phyloP scores from a whole-genome alignment of 352 stramenopile genomes.

The Pseudoperonospora humuli region DNA sequence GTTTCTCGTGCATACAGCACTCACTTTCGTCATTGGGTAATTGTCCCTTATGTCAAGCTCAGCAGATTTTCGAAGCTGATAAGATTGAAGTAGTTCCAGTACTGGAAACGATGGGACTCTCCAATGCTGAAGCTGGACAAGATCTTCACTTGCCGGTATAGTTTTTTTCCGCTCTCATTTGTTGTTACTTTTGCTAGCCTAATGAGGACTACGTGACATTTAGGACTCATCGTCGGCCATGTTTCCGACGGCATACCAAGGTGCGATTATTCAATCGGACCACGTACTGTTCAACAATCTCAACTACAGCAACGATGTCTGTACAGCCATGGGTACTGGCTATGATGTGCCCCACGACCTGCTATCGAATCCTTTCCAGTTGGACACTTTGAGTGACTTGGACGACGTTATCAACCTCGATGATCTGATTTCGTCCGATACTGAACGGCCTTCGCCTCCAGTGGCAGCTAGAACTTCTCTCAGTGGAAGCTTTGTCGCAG shows the following conservation, averaged over 20 bases:
- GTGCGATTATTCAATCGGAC: slow-evolving; percentile 7
- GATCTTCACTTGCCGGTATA: slow-evolving; percentile 18
- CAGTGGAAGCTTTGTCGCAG: slow-evolving; percentile 19
- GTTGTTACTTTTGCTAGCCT: not conserved
- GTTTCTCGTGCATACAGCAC: slow-evolving; percentile 43
- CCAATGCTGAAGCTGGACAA: slow-evolving; percentile 4
- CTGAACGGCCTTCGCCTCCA: slow-evolving; percentile 19
- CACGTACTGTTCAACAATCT: slow-evolving; percentile 5
- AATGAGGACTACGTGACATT: slow-evolving; percentile 1
- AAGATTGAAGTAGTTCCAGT: slow-evolving; percentile 4
- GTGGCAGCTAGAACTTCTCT: slow-evolving; percentile 25
- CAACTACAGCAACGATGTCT: slow-evolving; percentile 3
- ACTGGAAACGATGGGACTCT: slow-evolving; percentile 12
- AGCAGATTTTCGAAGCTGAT: slow-evolving; percentile 33
- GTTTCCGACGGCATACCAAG: slow-evolving; percentile 6
- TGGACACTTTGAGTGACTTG: slow-evolving; percentile 47
- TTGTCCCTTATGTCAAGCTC: slow-evolving; percentile 44
- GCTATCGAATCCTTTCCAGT: slow-evolving; percentile 28
- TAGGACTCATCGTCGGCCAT: slow-evolving; percentile 9
- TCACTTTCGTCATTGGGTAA: slow-evolving; percentile 27
- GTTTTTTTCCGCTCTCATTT: not conserved
- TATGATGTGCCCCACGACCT: slow-evolving; percentile 19
- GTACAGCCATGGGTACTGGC: not conserved
- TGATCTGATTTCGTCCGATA: slow-evolving; percentile 45
- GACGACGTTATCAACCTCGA: slow-evolving; percentile 50